A percentile compares a stretch with the other conserved stretches of the same genome.
phyloP scores from a whole-genome alignment of 2,329 filamentous ascomycete species.

The Thielaviopsis populi region DNA sequence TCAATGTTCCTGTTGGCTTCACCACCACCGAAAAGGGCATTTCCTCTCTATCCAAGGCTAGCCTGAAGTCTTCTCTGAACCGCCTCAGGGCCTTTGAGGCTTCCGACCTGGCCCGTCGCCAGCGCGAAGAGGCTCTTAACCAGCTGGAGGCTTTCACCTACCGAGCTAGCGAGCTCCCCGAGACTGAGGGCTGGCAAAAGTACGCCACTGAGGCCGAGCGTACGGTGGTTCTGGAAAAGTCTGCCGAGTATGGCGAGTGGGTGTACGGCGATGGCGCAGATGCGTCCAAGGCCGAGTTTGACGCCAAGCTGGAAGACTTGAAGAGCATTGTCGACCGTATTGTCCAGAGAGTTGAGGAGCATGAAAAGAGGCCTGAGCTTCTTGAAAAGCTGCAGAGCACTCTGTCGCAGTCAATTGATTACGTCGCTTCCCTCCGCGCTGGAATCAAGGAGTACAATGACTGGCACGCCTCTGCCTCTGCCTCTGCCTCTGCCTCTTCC shows the following conservation, averaged over 20 bases:
- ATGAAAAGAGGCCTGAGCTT: constrained; percentile 52
- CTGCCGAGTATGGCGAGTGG: constrained; percentile 67
- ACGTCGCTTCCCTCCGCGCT: constrained; percentile 53
- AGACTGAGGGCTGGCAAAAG: constrained; percentile 57
- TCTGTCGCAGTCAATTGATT: constrained; percentile 55
- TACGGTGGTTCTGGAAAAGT: constrained; percentile 48
- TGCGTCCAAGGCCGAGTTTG: constrained; percentile 59
- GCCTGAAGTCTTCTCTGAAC: constrained; percentile 42
- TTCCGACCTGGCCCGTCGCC: constrained; percentile 62
- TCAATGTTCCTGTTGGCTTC: constrained; percentile 38
- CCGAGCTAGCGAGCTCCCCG: constrained; percentile 66
- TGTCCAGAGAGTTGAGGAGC: constrained; percentile 59
- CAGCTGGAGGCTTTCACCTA: constrained; percentile 91
- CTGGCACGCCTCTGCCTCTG: constrained; percentile 39
- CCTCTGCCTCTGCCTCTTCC: constrained; percentile 29
- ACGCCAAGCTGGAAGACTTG: constrained; percentile 59
- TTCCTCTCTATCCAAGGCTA: constrained; percentile 34
- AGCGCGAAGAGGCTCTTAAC: constrained; percentile 78
- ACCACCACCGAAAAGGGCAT: constrained; percentile 36
- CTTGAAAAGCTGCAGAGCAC: constrained; percentile 52
- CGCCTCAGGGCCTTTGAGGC: constrained; percentile 71
- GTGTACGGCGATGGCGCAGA: constrained; percentile 73
- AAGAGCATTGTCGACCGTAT: constrained; percentile 66
- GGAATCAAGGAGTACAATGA: constrained; percentile 55
- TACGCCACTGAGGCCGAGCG: constrained; percentile 57